These are phyloP conservation scores for Curvularia hawaiiensis DNA, from an alignment of 2,329 filamentous ascomycete species.

Conservation along the genomic window DNA sequence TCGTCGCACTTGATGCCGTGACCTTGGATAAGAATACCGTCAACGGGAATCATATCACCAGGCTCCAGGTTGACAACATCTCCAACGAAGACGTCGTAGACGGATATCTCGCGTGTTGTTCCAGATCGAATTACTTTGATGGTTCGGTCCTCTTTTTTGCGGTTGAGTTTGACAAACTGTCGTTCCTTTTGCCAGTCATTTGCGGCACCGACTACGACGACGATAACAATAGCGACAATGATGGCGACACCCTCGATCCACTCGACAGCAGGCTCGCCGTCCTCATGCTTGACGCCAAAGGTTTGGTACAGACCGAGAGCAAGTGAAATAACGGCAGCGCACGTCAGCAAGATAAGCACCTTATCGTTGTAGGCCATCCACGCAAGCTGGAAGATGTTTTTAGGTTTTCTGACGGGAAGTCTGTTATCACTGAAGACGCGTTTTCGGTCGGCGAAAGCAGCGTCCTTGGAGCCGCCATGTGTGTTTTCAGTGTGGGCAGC, in stretches of 20 bases:
- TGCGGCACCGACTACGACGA: constrained; percentile 75
- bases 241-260: constrained; percentile 86
- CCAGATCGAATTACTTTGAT: constrained; percentile 81
- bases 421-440: constrained; percentile 73
- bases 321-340: constrained; percentile 74
- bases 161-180: constrained; percentile 80
- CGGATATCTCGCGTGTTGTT: constrained; percentile 66
- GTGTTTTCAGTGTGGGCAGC: constrained; percentile 27
- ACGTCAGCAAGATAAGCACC: constrained; percentile 58
- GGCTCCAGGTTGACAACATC: constrained; percentile 74
- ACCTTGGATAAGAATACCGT: constrained; percentile 71
- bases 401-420: constrained; percentile 71
- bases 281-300: constrained; percentile 61
- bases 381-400: constrained; percentile 71
- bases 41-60: constrained; percentile 72
- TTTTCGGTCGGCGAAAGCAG: constrained; percentile 65
- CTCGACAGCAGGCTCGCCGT: constrained; percentile 63
- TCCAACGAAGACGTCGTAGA: constrained; percentile 71
- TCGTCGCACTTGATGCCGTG: constrained; percentile 74
- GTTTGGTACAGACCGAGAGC: constrained; percentile 77
- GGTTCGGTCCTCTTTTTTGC: constrained; percentile 75
- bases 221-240: constrained; percentile 75
- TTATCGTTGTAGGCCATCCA: constrained; percentile 88
- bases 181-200: constrained; percentile 85
- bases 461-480: constrained; percentile 33